Evolutionary conservation across 192 early-diverging fungal species (phyloP).

Genomic region (Backusella sp.): DNA sequence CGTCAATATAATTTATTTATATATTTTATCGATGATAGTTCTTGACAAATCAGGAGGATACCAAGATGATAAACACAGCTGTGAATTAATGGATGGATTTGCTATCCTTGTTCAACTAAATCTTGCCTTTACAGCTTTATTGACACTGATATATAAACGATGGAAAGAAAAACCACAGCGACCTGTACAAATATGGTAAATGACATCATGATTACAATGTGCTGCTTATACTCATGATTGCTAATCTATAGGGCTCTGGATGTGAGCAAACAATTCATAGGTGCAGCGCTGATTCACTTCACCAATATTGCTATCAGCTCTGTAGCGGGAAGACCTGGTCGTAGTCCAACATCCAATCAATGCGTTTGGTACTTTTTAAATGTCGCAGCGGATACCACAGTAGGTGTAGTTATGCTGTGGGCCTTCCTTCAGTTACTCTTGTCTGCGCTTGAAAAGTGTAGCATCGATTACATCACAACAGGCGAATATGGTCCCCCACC

Average conservation of each 20-base stretch:
- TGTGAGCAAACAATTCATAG: constrained; percentile 73
- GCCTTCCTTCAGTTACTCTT: constrained; percentile 53
- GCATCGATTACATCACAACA: constrained; percentile 49
- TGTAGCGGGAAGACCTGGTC: constrained; percentile 50
- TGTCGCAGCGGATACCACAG: constrained; percentile 71
- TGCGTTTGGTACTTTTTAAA: constrained; percentile 78
- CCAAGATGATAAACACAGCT: constrained; percentile 22
- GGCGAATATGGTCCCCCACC: constrained; percentile 77
- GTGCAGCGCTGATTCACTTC: constrained; percentile 65
- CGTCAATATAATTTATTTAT: not conserved
- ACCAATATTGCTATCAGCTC: constrained; percentile 66
- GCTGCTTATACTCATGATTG: not conserved
- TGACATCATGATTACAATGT: not conserved
- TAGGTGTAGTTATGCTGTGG: constrained; percentile 72
- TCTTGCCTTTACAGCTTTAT: constrained; percentile 66
- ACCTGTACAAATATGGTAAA: constrained; percentile 63
- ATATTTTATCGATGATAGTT: not conserved
- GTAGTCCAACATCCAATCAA: constrained; percentile 55
- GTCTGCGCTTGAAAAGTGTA: constrained; percentile 27
- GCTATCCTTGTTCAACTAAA: constrained; percentile 67
- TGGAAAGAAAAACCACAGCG: constrained; percentile 65
- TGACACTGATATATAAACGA: constrained; percentile 69
- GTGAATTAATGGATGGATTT: constrained; percentile 60
- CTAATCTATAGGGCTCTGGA: constrained; percentile 56
- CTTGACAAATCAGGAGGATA: not conserved